Evolutionary conservation across 2,329 filamentous ascomycete species (phyloP).

Genomic region (Diplodia scrobiculata): DNA sequence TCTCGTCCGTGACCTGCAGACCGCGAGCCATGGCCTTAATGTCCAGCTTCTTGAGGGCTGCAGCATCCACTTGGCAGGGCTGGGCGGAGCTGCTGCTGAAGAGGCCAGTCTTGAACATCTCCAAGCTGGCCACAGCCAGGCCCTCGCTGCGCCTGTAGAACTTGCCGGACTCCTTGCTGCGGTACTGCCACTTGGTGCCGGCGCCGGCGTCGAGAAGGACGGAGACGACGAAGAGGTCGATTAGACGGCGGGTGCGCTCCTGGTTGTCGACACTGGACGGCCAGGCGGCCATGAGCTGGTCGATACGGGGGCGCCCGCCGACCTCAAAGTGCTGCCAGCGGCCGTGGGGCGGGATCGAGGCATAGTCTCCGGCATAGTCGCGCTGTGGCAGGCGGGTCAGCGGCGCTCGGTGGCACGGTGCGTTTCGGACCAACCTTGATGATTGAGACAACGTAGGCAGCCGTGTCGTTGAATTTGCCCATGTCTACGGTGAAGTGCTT

Average conservation of each 20-base stretch:
- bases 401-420: not conserved
- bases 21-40: constrained; percentile 74
- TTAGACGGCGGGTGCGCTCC: constrained; percentile 72
- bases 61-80: constrained; percentile 86
- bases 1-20: constrained; percentile 78
- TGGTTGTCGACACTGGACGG: constrained; percentile 67
- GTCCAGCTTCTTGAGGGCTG: constrained; percentile 73
- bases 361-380: constrained; percentile 69
- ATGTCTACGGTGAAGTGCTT: constrained; percentile 88
- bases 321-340: constrained; percentile 82
- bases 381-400: constrained; percentile 51
- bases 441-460: constrained; percentile 84
- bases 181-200: constrained; percentile 88
- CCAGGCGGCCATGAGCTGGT: constrained; percentile 70
- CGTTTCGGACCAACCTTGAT: constrained; percentile 70
- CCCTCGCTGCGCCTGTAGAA: constrained; percentile 85
- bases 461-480: constrained; percentile 78
- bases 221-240: constrained; percentile 78
- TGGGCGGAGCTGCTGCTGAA: constrained; percentile 83
- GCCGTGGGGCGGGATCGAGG: constrained; percentile 80
- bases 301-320: constrained; percentile 73
- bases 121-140: constrained; percentile 72
- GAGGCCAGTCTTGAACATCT: constrained; percentile 91
- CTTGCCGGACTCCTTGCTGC: constrained; percentile 82
- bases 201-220: constrained; percentile 86